Evolutionary conservation across 352 stramenopile genomes (phyloP).

Genomic region (Salisapilia sapeloensis): DNA sequence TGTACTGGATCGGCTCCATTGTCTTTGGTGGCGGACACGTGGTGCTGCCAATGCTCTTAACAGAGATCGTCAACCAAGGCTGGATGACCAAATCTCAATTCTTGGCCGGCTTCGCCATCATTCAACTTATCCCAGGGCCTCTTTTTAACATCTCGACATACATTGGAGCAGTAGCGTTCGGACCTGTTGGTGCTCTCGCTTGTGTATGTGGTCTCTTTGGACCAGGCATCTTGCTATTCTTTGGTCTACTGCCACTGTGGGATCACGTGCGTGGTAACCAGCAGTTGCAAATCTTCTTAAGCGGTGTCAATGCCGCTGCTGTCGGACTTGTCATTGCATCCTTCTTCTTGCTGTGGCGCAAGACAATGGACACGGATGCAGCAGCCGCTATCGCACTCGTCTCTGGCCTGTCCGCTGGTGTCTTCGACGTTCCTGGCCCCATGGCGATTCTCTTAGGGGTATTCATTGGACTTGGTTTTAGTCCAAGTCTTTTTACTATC

Average conservation of each 20-base stretch:
- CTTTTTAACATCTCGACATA: conserved; percentile 94
- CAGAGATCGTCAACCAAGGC: conserved; percentile 61
- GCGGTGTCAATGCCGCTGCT: conserved; percentile 81
- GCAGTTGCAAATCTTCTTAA: conserved; percentile 77
- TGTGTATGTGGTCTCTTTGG: conserved; percentile 83
- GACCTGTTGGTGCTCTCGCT: conserved; percentile 77
- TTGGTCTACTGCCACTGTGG: conserved; percentile 87
- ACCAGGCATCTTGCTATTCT: conserved; percentile 83
- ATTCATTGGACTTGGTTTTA: conserved; percentile 29
- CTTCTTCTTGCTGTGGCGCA: conserved; percentile 81
- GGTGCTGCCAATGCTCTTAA: conserved; percentile 82
- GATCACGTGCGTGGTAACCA: conserved; percentile 69
- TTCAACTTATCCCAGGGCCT: conserved; percentile 86
- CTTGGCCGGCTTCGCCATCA: conserved; percentile 84
- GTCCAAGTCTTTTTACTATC: conserved; percentile 23
- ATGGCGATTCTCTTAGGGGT: conserved; percentile 38
- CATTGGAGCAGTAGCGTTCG: conserved; percentile 76
- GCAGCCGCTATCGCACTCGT: conserved; percentile 76
- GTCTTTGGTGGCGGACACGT: conserved; percentile 92
- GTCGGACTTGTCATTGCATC: conserved; percentile 83
- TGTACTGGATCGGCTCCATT: conserved; percentile 90
- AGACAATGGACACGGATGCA: conserved; percentile 61
- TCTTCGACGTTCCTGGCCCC: conserved; percentile 58
- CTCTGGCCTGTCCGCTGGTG: conserved; percentile 54
- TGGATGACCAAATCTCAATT: conserved; percentile 89